Base-by-base conservation (phyloP, 208 protist genomes). In the Leishmania mexicana region DNA sequence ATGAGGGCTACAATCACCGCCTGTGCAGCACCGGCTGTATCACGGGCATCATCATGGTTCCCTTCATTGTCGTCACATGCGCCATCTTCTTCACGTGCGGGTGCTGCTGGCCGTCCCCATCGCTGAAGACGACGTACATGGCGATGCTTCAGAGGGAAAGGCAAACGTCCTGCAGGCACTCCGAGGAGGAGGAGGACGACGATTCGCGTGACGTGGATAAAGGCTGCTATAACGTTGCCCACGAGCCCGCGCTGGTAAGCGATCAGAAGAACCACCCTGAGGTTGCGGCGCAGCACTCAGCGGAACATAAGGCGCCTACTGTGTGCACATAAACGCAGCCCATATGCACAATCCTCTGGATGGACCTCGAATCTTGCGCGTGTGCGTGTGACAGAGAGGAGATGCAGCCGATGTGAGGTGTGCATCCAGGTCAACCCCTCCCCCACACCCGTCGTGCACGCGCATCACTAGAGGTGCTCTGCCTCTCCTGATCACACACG, bases 11-110 rank as follows among this genome's bases (percentile, higher is more conserved):
- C 85, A 88, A 87, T 83, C 68, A 89, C 80, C 83, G 83, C 42
- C 83, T 90, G 35, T 92, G 89, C 78, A 88, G 89, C 62, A 84
- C 70, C 8, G 89, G 87, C 78, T 92, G 89, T 81, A 85, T 86
- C 54, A 81, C 87, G 24, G 80, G 64, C n/a, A 79, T 92, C 67
- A 72, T 92, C 76, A 81, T 92, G 80, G 86, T 86, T 35, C 79
- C 83, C 70, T 90, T 92, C 67, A 83, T 73, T 0, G 11, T 87
- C 40, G 53, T 89, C 38, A 84, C 85, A 38, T 62, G 75, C 40
- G 74, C 72, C 35, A 80, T 89, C 74, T 89, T 90, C 54, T 64
- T 88, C 31, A 70, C 68, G 11, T 92, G 89, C 79, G 72, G 87
- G 62, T 86, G 74, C 85, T 90, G 79, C 85, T 90, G 86, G 83